Conservation (phyloP, 73 alveolate genomes). For the Paramecium bursaria region DNA sequence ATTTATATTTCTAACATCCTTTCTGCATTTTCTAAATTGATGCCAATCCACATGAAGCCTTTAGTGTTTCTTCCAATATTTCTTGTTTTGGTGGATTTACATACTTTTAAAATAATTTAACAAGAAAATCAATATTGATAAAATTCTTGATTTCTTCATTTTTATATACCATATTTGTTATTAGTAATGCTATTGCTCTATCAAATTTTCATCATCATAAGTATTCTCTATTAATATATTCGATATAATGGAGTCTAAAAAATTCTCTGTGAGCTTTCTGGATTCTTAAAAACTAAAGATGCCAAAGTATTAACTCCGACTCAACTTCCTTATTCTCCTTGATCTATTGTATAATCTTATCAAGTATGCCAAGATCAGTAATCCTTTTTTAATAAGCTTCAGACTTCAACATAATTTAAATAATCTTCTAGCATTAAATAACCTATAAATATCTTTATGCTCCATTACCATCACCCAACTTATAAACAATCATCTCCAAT, state of each 20-base stretch:
- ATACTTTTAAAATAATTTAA: not conserved
- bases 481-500: slow-evolving; percentile 25
- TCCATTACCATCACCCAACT: slow-evolving; percentile 24
- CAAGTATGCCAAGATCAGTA: slow-evolving; percentile 12
- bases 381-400: slow-evolving; percentile 37
- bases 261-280: not conserved
- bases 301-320: slow-evolving; percentile 17
- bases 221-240: not conserved
- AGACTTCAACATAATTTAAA: not conserved
- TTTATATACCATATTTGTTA: slow-evolving; percentile 28
- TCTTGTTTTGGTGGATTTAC: not conserved
- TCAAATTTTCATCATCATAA: not conserved
- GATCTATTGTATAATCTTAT: not conserved
- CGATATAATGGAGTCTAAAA: not conserved
- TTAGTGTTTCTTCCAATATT: not conserved
- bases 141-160: slow-evolving; percentile 23
- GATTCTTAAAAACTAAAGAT: slow-evolving; percentile 4
- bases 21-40: not conserved
- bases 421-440: slow-evolving; percentile 6
- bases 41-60: slow-evolving; percentile 4
- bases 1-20: slow-evolving; percentile 27
- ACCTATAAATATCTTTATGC: not conserved
- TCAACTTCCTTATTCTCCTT: not conserved
- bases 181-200: not conserved
- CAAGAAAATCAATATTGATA: slow-evolving; percentile 1